Evolutionary conservation across 805 yeast genomes (phyloP).

Genomic region (Maudiozyma saulgeensis): DNA sequence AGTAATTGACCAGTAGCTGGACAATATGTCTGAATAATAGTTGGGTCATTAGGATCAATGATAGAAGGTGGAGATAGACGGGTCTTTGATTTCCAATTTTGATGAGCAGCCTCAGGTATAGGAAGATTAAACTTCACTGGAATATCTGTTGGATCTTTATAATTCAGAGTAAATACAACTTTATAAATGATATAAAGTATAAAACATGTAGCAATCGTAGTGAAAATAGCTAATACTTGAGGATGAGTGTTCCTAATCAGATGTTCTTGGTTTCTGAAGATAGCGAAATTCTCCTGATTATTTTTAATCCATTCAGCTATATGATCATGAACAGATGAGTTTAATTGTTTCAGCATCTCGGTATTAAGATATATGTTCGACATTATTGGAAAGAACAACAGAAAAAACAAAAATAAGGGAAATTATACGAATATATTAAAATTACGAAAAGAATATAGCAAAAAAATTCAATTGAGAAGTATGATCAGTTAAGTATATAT

Average conservation of each 20-base stretch:
- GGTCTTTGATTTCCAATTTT: slow-evolving; percentile 73
- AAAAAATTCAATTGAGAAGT: too few species aligned
- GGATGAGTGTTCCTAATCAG: not conserved
- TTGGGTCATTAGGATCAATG: slow-evolving; percentile 51
- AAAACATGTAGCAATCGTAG: slow-evolving; percentile 12
- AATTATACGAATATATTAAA: not conserved
- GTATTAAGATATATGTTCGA: slow-evolving; percentile 18
- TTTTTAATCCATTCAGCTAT: slow-evolving; percentile 70
- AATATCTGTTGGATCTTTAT: slow-evolving; percentile 1
- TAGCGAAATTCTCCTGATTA: slow-evolving; percentile 24
- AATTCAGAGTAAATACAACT: slow-evolving; percentile 6
- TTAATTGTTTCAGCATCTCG: slow-evolving; percentile 22
- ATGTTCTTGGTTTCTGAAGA: not conserved
- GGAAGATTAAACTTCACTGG: slow-evolving; percentile 15
- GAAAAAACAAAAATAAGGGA: not conserved
- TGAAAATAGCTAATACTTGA: not conserved
- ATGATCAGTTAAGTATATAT: too few species aligned
- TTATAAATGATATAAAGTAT: slow-evolving; percentile 14
- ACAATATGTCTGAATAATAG: slow-evolving; percentile 72
- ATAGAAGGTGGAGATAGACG: slow-evolving; percentile 48
- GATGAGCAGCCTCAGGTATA: slow-evolving; percentile 31
- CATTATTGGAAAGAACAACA: slow-evolving; percentile 6
- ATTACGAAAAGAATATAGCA: too few species aligned
- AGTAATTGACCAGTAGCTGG: slow-evolving; percentile 92
- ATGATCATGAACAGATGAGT: slow-evolving; percentile 22